These are phyloP conservation scores for Neopestalotiopsis sp. DNA, from an alignment of 2,329 filamentous ascomycete genomes.

Conservation along the genomic window DNA sequence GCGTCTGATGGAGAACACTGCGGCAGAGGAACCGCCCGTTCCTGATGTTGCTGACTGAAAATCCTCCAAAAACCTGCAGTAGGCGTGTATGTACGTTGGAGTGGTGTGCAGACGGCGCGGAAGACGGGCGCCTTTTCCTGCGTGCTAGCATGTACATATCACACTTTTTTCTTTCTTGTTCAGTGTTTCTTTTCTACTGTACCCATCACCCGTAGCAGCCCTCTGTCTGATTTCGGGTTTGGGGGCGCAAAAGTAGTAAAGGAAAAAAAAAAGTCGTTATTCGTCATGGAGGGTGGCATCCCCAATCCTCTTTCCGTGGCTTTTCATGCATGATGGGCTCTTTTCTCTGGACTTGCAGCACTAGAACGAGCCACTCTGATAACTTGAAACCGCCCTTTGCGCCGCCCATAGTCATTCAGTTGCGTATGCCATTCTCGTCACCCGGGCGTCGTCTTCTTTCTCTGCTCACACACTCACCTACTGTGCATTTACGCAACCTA, in stretches of 20 bases:
- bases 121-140: not conserved
- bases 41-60: conserved; percentile 7
- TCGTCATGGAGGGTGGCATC: not conserved
- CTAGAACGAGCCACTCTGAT: conserved; percentile 8
- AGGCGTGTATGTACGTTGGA: not conserved
- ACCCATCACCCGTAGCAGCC: not conserved
- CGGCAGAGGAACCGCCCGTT: conserved; percentile 9
- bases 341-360: not conserved
- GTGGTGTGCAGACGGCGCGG: conserved; percentile 5
- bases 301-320: not conserved
- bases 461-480: not conserved
- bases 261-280: not conserved
- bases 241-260: not conserved
- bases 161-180: too few relatives aligned
- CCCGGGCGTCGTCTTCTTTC: not conserved
- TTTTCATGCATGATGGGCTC: conserved; percentile 3
- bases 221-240: not conserved
- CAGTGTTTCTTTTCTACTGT: too few relatives aligned
- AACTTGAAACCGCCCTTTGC: conserved; percentile 17
- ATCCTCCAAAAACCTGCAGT: not conserved
- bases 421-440: conserved; percentile 20
- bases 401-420: conserved; percentile 7
- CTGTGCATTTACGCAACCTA: not conserved
- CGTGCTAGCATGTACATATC: too few relatives aligned
- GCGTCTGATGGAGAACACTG: not conserved